Evolutionary conservation across 768 basidiomycete species (phyloP).

Genomic region (Mycena vulgaris): DNA sequence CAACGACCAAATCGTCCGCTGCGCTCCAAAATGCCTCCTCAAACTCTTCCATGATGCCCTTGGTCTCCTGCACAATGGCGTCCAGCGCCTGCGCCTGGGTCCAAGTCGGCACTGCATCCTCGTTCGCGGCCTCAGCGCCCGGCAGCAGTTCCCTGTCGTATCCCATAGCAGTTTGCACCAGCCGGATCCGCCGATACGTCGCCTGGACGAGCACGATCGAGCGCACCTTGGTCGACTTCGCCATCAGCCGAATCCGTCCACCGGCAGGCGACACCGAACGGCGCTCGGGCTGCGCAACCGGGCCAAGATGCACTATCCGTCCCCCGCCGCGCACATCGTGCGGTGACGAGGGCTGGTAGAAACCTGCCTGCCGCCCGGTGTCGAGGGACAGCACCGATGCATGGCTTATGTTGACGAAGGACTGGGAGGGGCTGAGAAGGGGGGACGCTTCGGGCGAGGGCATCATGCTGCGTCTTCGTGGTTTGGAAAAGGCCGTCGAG

Average conservation of each 20-base stretch:
- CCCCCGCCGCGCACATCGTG: conserved; percentile 54
- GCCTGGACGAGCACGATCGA: conserved; percentile 66
- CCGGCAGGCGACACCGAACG: conserved; percentile 38
- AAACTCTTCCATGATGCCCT: conserved; percentile 74
- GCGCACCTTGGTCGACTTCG: conserved; percentile 62
- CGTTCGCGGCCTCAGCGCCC: conserved; percentile 46
- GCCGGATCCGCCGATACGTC: conserved; percentile 74
- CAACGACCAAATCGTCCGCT: conserved; percentile 49
- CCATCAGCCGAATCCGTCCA: conserved; percentile 43
- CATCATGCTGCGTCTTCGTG: conserved; percentile 62
- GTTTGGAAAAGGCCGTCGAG: conserved; percentile 72
- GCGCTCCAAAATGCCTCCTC: conserved; percentile 51
- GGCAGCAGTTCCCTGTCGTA: conserved; percentile 70
- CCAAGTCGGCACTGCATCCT: conserved; percentile 64
- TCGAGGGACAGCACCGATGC: conserved; percentile 39
- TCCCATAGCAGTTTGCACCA: conserved; percentile 76
- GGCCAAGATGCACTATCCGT: conserved; percentile 63
- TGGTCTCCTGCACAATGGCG: conserved; percentile 68
- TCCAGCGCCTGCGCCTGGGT: conserved; percentile 67
- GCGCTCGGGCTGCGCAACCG: conserved; percentile 29
- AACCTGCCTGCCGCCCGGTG: conserved; percentile 58
- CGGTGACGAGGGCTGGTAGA: conserved; percentile 56
- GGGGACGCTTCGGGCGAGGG: conserved; percentile 67
- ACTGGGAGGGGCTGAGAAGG: conserved; percentile 51
- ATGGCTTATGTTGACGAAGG: conserved; percentile 40